Percentiles rank a stretch among this genome's conserved stretches.
Evolutionary conservation across 768 basidiomycete genomes (phyloP).

Genomic region (Kwoniella mangroviensis): DNA sequence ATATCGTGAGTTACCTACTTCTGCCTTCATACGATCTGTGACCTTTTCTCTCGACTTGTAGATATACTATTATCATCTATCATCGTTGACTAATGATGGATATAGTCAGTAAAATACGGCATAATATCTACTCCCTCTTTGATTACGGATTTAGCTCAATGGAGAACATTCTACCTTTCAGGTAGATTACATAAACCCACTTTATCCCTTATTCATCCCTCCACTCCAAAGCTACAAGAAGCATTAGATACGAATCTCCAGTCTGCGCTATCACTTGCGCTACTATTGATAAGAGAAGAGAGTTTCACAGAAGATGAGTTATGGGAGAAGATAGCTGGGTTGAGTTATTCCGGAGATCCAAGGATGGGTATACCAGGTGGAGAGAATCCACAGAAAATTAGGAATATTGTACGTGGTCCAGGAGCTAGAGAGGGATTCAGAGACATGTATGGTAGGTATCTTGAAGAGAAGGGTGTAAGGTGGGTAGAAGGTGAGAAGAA

Average conservation of each 20-base stretch:
- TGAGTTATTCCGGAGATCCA: slow-evolving; percentile 77
- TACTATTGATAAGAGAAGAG: slow-evolving; percentile 73
- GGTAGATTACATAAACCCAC: slow-evolving; percentile 96
- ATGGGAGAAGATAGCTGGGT: slow-evolving; percentile 80
- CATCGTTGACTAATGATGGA: background rate
- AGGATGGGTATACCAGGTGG: slow-evolving; percentile 86
- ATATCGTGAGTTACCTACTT: slow-evolving; percentile 72
- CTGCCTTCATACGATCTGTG: background rate
- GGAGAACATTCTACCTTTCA: slow-evolving; percentile 89
- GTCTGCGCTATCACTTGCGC: slow-evolving; percentile 85
- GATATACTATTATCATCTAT: background rate
- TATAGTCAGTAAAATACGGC: slow-evolving; percentile 92
- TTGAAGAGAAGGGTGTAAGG: slow-evolving; percentile 63
- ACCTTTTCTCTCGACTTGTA: no score
- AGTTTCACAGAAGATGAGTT: slow-evolving; percentile 79
- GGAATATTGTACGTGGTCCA: slow-evolving; percentile 86
- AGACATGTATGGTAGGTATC: slow-evolving; percentile 71
- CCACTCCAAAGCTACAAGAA: slow-evolving; percentile 64
- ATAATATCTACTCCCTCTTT: slow-evolving; percentile 89
- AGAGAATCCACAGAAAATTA: slow-evolving; percentile 93
- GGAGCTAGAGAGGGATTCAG: slow-evolving; percentile 71
- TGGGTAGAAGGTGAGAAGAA: slow-evolving; percentile 15
- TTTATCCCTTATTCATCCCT: background rate
- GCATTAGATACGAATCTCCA: slow-evolving; percentile 93
- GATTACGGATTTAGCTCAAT: slow-evolving; percentile 86